A percentile compares a stretch with the other conserved stretches of the same genome.
Evolutionary conservation across 805 yeast species (phyloP).

Genomic region (Candida suzukii): DNA sequence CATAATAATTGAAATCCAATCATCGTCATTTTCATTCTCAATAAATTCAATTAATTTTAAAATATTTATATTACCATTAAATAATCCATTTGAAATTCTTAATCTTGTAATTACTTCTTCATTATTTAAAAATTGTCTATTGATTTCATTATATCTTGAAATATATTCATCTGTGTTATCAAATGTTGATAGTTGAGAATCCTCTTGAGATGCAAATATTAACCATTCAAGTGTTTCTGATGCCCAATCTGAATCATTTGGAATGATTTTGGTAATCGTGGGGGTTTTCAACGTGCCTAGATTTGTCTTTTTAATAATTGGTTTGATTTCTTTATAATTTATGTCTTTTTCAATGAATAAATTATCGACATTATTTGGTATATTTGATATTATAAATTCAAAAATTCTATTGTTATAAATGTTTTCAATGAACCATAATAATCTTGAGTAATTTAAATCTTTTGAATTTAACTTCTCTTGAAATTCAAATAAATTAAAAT

Average conservation of each 20-base stretch:
- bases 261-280: slow-evolving; percentile 1
- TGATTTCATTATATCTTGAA: slow-evolving; percentile 12
- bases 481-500: slow-evolving; percentile 12
- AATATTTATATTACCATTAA: neutral
- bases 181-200: slow-evolving; percentile 15
- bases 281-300: slow-evolving; percentile 14
- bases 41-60: neutral
- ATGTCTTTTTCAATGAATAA: neutral
- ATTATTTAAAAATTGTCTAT: neutral
- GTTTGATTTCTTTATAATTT: neutral
- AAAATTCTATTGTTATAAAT: slow-evolving; percentile 1
- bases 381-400: slow-evolving; percentile 2
- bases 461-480: slow-evolving; percentile 3
- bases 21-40: neutral
- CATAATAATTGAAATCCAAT: slow-evolving; percentile 19
- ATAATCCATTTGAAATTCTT: neutral
- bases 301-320: neutral
- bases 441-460: slow-evolving; percentile 16
- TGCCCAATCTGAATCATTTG: slow-evolving; percentile 17
- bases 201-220: slow-evolving; percentile 18
- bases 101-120: neutral
- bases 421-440: slow-evolving; percentile 26
- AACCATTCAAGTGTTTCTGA: slow-evolving; percentile 23
- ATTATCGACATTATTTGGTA: neutral
- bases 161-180: slow-evolving; percentile 16